Conservation (phyloP, 139 green algal species). For the Chlamydomonas sphaeroides region DNA sequence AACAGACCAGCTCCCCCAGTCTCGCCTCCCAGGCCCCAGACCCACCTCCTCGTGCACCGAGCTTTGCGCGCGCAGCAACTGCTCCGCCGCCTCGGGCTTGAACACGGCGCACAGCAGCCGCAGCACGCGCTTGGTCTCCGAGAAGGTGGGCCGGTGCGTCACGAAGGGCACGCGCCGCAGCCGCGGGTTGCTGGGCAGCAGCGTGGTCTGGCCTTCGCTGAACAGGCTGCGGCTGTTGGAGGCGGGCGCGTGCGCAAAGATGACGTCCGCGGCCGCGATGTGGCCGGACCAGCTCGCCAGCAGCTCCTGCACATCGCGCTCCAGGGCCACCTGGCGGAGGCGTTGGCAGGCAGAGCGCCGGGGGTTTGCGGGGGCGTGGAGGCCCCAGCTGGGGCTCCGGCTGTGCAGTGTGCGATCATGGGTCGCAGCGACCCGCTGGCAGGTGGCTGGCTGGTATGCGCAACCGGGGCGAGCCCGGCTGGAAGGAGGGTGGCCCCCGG, state of each 20-base stretch:
- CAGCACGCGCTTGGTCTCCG: slow-evolving; percentile 80
- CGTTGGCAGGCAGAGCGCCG: too few species aligned
- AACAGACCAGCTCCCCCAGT: too few species aligned
- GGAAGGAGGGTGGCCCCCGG: too few species aligned
- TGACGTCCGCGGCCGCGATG: slow-evolving; percentile 59
- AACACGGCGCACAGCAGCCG: slow-evolving; percentile 70
- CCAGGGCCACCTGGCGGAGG: slow-evolving; percentile 66
- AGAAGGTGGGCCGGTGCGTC: slow-evolving; percentile 85
- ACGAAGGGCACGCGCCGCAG: slow-evolving; percentile 81
- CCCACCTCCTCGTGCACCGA: slow-evolving; percentile 14
- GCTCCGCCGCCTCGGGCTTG: slow-evolving; percentile 19
- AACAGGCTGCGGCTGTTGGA: slow-evolving; percentile 61
- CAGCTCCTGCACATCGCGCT: slow-evolving; percentile 69
- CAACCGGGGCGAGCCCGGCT: too few species aligned
- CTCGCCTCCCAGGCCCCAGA: background rate
- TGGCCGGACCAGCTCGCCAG: slow-evolving; percentile 66
- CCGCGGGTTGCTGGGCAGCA: slow-evolving; percentile 60
- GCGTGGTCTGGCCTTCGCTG: slow-evolving; percentile 25
- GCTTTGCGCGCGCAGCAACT: slow-evolving; percentile 26
- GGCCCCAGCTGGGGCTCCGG: too few species aligned
- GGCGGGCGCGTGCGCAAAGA: slow-evolving; percentile 77
- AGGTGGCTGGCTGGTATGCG: too few species aligned
- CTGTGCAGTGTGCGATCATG: too few species aligned
- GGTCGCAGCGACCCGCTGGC: too few species aligned
- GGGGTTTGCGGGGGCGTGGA: too few species aligned